Evolutionary conservation across 2,329 filamentous ascomycete genomes (phyloP).

Genomic region (Penicillium hesseltinei): DNA sequence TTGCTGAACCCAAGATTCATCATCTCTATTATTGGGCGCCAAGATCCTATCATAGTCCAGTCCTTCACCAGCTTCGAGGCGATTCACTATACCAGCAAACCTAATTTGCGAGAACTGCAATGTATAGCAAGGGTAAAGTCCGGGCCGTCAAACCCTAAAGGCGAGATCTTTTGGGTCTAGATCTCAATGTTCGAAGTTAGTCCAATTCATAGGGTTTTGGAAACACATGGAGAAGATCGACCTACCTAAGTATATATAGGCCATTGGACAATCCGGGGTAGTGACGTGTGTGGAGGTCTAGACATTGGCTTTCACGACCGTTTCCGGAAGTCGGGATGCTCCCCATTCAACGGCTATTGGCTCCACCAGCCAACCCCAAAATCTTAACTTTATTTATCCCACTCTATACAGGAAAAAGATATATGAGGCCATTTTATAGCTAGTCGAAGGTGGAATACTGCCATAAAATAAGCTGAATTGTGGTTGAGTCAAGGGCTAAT

Average conservation of each 20-base stretch:
- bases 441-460: neutral
- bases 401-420: neutral
- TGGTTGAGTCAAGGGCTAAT: neutral
- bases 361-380: neutral
- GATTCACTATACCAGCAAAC: neutral
- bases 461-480: neutral
- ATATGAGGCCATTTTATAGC: neutral
- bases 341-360: conserved; percentile 1
- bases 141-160: neutral
- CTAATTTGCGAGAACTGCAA: neutral
- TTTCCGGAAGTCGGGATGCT: conserved; percentile 9
- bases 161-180: neutral
- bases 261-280: conserved; percentile 3
- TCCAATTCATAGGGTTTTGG: conserved; percentile 2
- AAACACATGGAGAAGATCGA: neutral
- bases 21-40: neutral
- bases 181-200: neutral
- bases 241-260: neutral
- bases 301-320: neutral
- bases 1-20: neutral
- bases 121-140: neutral
- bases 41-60: neutral
- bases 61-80: neutral
- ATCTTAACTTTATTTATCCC: conserved; percentile 15
- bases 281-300: neutral